Percentiles rank a stretch among this genome's conserved stretches.
These are phyloP conservation scores for Thelephora aurantiotincta DNA, from an alignment of 768 basidiomycete genomes.

Conservation along the genomic window DNA sequence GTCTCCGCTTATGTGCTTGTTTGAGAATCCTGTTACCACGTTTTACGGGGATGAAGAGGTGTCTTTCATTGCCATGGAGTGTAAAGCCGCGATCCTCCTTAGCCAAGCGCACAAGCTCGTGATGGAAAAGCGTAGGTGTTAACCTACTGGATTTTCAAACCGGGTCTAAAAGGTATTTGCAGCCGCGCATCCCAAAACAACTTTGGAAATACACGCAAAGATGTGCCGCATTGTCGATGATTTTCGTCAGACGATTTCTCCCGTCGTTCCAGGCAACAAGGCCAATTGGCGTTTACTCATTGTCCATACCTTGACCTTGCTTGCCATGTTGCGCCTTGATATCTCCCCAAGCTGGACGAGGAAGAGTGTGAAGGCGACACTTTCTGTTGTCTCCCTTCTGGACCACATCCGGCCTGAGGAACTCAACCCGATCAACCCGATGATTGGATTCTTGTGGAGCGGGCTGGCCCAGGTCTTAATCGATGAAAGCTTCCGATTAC, in stretches of 20 bases:
- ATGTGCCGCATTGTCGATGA: too few relatives aligned
- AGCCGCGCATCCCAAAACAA: too few relatives aligned
- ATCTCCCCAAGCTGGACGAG: slow-evolving; percentile 7
- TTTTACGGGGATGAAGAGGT: slow-evolving; percentile 7
- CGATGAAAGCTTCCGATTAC: slow-evolving; percentile 8
- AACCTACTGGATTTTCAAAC: too few relatives aligned
- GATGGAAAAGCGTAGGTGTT: background rate
- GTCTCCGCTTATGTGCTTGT: slow-evolving; percentile 3
- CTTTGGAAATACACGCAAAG: too few relatives aligned
- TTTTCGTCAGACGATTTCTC: too few relatives aligned
- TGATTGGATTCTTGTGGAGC: slow-evolving; percentile 10
- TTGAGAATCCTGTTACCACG: slow-evolving; percentile 6
- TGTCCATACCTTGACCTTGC: slow-evolving; percentile 6
- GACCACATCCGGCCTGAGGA: background rate
- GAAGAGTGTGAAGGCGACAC: slow-evolving; percentile 14
- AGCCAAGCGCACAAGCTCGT: background rate
- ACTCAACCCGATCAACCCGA: background rate
- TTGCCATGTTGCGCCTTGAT: slow-evolving; percentile 8
- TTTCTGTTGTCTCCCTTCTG: background rate
- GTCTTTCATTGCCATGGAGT: slow-evolving; percentile 9
- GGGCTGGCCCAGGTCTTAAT: slow-evolving; percentile 10
- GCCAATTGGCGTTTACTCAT: too few relatives aligned
- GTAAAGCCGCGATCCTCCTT: slow-evolving; percentile 6
- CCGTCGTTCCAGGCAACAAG: too few relatives aligned
- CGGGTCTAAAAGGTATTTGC: too few relatives aligned